These are phyloP conservation scores for Talaromyces thailandensis DNA, from an alignment of 495 filamentous ascomycete genomes.

Conservation along the genomic window DNA sequence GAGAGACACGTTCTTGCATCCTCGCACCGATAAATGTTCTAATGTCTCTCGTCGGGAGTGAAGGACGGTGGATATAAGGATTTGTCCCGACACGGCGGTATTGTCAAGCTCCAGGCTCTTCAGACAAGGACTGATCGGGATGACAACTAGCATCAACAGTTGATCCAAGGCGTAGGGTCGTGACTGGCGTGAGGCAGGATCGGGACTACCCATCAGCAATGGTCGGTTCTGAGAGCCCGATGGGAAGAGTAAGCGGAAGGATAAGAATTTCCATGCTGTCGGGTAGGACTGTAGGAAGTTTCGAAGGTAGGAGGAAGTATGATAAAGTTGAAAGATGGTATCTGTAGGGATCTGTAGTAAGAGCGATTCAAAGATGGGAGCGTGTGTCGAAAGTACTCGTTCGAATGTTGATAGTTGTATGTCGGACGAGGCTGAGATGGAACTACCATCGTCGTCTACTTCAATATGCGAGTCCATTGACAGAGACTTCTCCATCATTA, in stretches of 20 bases:
- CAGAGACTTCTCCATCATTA: slow-evolving; percentile 9
- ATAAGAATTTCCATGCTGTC: slow-evolving; percentile 52
- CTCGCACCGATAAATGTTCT: slow-evolving; percentile 51
- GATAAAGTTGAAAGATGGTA: slow-evolving; percentile 47
- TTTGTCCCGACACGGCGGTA: slow-evolving; percentile 50
- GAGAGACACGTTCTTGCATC: slow-evolving; percentile 57
- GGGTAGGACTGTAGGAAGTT: slow-evolving; percentile 47
- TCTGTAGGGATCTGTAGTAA: slow-evolving; percentile 48
- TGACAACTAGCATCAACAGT: slow-evolving; percentile 44
- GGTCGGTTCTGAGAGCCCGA: slow-evolving; percentile 29
- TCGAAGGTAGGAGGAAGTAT: slow-evolving; percentile 45
- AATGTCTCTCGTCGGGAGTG: slow-evolving; percentile 42
- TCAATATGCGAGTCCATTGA: background rate
- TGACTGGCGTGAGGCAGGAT: slow-evolving; percentile 38
- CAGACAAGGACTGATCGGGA: slow-evolving; percentile 46
- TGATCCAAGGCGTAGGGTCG: slow-evolving; percentile 49
- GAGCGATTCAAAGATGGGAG: slow-evolving; percentile 48
- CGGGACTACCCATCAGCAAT: slow-evolving; percentile 24
- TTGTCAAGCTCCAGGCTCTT: slow-evolving; percentile 51
- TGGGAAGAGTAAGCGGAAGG: slow-evolving; percentile 45
- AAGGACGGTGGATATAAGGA: slow-evolving; percentile 43
- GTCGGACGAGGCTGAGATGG: slow-evolving; percentile 19
- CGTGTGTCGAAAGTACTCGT: slow-evolving; percentile 42
- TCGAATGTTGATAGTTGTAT: slow-evolving; percentile 41
- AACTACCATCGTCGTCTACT: slow-evolving; percentile 6